Base-by-base conservation (phyloP, 371 early-diverging fungal genomes). In the Batrachochytrium dendrobatidis region DNA sequence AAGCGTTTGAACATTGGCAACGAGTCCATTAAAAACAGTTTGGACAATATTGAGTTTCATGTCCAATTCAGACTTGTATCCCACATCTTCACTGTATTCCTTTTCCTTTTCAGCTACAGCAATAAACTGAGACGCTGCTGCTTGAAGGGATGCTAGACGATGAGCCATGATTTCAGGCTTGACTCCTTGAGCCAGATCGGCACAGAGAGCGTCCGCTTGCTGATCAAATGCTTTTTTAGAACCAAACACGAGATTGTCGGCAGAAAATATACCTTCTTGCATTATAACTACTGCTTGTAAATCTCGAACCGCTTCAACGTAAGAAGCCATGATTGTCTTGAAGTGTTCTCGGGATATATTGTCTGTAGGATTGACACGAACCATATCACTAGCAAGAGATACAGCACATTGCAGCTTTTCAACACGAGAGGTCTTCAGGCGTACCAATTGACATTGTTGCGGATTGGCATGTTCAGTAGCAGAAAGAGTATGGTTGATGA, bases 201-300 rank as follows among this genome's bases (percentile, higher is more conserved):
- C 26, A 3, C 32, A 53, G 18, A 66, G 34, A 20, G 53, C 56
- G 18, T 45, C 52, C 3, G 54, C 52, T 34, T 69, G 69, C 29
- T 62, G 62, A 4, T 62, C 63, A 28, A 69, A 49, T 8, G 58
- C 56, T n/a, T 24, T 55, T 34, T 61, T 39, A n/a, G 39, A 12
- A n/a, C 71, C 72, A n/a, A 58, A 34, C 22, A 76, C 35, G 17
- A 76, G 51, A 26, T 78, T 74, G 20, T 58, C 32, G 29, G 67
- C 63, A 33, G 68, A 58, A 53, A 72, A 78, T 17, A 68, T 48
- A 0, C 70, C 74, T 28, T 71, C 72, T 43, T 67, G 63, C 2
- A 54, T 53, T 29, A 74, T 51, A 24, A 67, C 4, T n/a, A 56
- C 44, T 18, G 60, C 60, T 33, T 60, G 59, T 18, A 76, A 15